A percentile compares a stretch with the other conserved stretches of the same genome.
phyloP scores from a whole-genome alignment of 2,329 filamentous ascomycete species.

The Alternaria sp. region DNA sequence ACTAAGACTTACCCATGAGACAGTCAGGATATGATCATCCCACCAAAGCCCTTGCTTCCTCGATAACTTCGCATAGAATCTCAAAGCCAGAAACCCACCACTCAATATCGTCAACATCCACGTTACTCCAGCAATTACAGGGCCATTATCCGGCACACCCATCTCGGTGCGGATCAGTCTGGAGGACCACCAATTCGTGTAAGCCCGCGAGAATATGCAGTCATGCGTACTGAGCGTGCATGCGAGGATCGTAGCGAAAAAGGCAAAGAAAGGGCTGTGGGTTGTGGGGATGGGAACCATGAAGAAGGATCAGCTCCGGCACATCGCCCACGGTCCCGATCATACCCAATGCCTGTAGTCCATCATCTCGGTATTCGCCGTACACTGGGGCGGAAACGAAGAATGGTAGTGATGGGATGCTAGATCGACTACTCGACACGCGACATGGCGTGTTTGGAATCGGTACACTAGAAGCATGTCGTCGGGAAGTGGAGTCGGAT shows the following conservation, averaged over 20 bases:
- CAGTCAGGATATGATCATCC: slow-evolving; percentile 38
- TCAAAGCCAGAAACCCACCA: slow-evolving; percentile 28
- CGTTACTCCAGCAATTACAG: slow-evolving; percentile 31
- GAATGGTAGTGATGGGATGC: slow-evolving; percentile 3
- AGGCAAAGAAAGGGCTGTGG: not conserved
- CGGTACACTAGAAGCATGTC: not conserved
- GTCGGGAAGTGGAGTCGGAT: not conserved
- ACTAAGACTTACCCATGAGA: slow-evolving; percentile 27
- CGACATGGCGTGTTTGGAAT: slow-evolving; percentile 8
- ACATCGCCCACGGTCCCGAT: not conserved
- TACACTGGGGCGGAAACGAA: not conserved
- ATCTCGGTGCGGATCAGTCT: slow-evolving; percentile 6
- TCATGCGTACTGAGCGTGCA: not conserved
- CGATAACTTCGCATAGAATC: slow-evolving; percentile 37
- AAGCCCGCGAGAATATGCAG: not conserved
- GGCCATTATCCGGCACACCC: slow-evolving; percentile 29
- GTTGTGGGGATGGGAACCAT: not conserved
- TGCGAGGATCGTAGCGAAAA: not conserved
- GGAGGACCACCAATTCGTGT: slow-evolving; percentile 3
- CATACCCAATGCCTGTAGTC: not conserved
- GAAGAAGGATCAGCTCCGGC: slow-evolving; percentile 1
- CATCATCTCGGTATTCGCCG: slow-evolving; percentile 2
- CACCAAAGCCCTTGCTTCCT: slow-evolving; percentile 35
- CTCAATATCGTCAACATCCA: slow-evolving; percentile 32
- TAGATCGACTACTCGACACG: not conserved